Conservation (phyloP, 208 protist species). For the Sergeia podlipaevii region DNA sequence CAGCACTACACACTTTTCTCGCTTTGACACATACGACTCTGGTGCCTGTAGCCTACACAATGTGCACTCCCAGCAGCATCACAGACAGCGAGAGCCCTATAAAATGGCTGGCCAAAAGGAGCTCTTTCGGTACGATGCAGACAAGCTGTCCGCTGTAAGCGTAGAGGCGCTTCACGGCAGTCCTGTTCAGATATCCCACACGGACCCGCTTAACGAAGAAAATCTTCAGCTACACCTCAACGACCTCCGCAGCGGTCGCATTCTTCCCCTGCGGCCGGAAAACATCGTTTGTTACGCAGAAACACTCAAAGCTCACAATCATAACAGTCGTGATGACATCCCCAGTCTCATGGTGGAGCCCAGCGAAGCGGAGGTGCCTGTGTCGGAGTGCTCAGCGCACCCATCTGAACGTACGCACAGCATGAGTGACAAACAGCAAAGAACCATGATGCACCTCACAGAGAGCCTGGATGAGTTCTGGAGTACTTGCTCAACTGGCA, state of each 20-base stretch:
- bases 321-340: not conserved
- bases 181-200: constrained; percentile 5
- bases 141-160: constrained; percentile 29
- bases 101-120: too few species aligned
- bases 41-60: too few species aligned
- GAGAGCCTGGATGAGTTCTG: constrained; percentile 48
- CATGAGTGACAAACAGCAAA: too few species aligned
- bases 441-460: constrained; percentile 11
- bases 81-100: too few species aligned
- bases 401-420: constrained; percentile 8
- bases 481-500: constrained; percentile 43
- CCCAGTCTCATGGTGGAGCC: constrained; percentile 31
- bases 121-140: too few species aligned
- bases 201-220: constrained; percentile 38
- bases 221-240: constrained; percentile 48
- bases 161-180: constrained; percentile 27
- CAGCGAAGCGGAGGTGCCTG: constrained; percentile 31
- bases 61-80: too few species aligned
- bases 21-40: too few species aligned
- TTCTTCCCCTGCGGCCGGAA: constrained; percentile 27
- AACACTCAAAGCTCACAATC: not conserved
- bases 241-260: constrained; percentile 30
- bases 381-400: constrained; percentile 17
- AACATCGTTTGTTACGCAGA: constrained; percentile 14
- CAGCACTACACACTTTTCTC: too few species aligned